Evolutionary conservation across 805 yeast genomes (phyloP), one percentile per base, ranked within the genome.

Genomic region (Saturnispora diversa): DNA sequence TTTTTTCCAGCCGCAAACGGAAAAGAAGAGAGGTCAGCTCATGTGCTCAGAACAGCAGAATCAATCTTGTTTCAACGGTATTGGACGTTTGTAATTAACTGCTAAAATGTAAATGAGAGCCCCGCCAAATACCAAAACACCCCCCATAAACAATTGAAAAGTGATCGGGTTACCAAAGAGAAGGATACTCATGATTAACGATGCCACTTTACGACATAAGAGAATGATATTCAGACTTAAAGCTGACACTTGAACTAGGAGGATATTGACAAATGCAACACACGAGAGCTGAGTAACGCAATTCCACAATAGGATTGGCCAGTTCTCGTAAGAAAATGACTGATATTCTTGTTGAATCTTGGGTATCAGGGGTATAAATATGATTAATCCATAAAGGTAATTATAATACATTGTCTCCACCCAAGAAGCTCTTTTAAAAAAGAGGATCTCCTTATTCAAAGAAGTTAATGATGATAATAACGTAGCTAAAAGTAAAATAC

Each of bases 241-340:
- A 0, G 88, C 80, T n/a, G 72, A 64, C 1, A 79, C 68, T 6
- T 55, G 55, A 15, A 80, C 74, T 0, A 79, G 75, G 19, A 83
- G 60, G 50, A 64, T 65, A 51, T 77, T 80, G 10, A 82, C 90
- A 4, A 90, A 87, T 10, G 72, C 59, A 2, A 79, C 74, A 52
- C 94, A 83, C 3, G 75, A 38, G 47, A 70, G 66, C 55, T 79
- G 85, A 0, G 84, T 74, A 1, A 65, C 12, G 13, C 68, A 66
- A 50, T 77, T 79, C 46, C 3, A 59, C 10, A 15, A 76, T 50
- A 48, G 59, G 57, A 6, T 6, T 9, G 48, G 47, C 45, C 25
- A 48, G 47, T 9, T 30, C 6, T 6, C 21, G 10, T 6, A 15
- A 16, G 23, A 36, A 16, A 23, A 43, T 10, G 26, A n/a, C 4